Percentiles rank a stretch among this genome's conserved stretches.
Conservation (phyloP, 441 rosid species). For the Pelargonium fulgidum region DNA sequence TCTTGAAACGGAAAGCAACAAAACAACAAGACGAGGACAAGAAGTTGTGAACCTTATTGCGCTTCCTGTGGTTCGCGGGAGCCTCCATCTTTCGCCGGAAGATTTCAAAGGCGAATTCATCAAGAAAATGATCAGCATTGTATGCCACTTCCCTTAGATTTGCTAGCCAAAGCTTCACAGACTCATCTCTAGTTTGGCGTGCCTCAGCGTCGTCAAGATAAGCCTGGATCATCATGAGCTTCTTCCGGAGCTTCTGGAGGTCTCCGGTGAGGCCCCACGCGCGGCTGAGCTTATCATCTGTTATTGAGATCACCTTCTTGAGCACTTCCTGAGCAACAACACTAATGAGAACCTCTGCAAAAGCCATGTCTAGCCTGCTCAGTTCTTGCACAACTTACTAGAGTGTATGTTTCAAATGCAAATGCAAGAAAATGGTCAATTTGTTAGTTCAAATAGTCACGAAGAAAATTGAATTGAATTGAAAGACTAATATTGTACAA, state of each 20-base stretch:
- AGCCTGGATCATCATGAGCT: neutral
- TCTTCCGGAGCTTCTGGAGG: neutral
- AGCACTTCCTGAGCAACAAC: neutral
- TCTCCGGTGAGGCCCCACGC: conserved; percentile 2
- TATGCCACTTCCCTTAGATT: conserved; percentile 3
- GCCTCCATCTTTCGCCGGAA: too few relatives aligned
- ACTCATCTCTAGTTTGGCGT: neutral
- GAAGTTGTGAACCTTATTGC: neutral
- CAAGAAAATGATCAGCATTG: neutral
- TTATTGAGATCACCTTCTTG: neutral
- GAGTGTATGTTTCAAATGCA: too few relatives aligned
- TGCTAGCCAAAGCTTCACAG: conserved; percentile 12
- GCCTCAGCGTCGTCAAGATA: conserved; percentile 11
- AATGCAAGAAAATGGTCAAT: too few relatives aligned
- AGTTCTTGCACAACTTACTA: too few relatives aligned
- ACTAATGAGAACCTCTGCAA: neutral
- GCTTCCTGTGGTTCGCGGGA: too few relatives aligned
- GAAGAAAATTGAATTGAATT: too few relatives aligned
- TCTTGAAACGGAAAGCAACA: neutral
- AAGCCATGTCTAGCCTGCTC: neutral
- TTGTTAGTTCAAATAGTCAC: too few relatives aligned
- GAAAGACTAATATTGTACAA: too few relatives aligned
- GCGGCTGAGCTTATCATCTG: neutral
- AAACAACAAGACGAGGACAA: neutral
- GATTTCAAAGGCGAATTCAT: neutral